These are phyloP conservation scores for Sphaerulina vaccinii DNA, from an alignment of 2,329 filamentous ascomycete genomes.

Conservation along the genomic window DNA sequence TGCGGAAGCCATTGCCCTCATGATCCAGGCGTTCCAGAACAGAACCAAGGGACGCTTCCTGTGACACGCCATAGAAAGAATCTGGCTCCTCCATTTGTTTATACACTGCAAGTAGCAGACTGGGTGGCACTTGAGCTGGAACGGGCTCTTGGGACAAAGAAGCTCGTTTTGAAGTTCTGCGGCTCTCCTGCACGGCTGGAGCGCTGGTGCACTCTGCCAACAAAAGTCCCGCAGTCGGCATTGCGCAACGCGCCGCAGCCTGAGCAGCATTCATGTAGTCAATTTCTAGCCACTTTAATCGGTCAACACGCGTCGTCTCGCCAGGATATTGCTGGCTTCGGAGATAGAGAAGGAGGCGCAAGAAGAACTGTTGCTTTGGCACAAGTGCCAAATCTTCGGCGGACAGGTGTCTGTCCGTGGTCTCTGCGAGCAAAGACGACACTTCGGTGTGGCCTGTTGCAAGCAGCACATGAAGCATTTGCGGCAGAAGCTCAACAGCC, in stretches of 20 bases:
- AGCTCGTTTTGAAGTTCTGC: constrained; percentile 28
- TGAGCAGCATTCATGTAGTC: constrained; percentile 68
- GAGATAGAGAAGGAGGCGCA: constrained; percentile 84
- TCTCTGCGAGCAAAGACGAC: constrained; percentile 48
- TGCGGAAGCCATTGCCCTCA: constrained; percentile 82
- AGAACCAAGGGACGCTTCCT: constrained; percentile 71
- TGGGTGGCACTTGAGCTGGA: constrained; percentile 48
- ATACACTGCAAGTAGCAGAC: constrained; percentile 78
- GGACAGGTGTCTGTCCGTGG: constrained; percentile 65
- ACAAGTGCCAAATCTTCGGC: constrained; percentile 48
- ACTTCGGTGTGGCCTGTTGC: constrained; percentile 65
- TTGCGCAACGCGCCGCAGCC: constrained; percentile 73
- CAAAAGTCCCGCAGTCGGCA: constrained; percentile 83
- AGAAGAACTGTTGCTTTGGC: constrained; percentile 68
- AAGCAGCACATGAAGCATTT: constrained; percentile 76
- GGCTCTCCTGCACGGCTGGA: constrained; percentile 13
- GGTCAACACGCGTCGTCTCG: constrained; percentile 75
- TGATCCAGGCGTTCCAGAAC: constrained; percentile 83
- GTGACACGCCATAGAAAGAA: constrained; percentile 86
- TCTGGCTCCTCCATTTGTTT: constrained; percentile 94
- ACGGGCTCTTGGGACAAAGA: constrained; percentile 22
- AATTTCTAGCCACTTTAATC: constrained; percentile 80
- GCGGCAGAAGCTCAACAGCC: constrained; percentile 70
- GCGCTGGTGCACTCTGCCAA: constrained; percentile 66
- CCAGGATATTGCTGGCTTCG: constrained; percentile 72